Evolutionary conservation across 768 basidiomycete species (phyloP).

Genomic region (Leccinellum luteum): DNA sequence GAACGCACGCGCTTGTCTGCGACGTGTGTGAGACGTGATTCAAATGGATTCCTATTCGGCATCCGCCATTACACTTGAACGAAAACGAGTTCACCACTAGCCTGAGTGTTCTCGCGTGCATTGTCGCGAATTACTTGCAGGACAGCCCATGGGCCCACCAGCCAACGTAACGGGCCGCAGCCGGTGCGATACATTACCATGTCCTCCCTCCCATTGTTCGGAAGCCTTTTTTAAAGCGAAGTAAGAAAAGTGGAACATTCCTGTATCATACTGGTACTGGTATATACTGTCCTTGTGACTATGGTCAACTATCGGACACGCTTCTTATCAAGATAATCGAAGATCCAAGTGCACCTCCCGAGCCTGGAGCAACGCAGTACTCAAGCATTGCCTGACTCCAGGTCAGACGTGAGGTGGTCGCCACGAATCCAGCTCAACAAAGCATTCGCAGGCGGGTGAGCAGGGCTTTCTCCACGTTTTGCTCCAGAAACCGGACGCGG

Average conservation of each 20-base stretch:
- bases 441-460: background rate
- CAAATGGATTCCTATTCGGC: background rate
- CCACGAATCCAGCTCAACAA: slow-evolving; percentile 3
- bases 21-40: background rate
- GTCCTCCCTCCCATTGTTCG: background rate
- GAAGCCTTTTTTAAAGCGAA: background rate
- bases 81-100: background rate
- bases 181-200: background rate
- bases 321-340: no score
- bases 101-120: no score
- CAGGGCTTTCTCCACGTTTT: background rate
- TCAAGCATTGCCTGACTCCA: background rate
- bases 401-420: background rate
- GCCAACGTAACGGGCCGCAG: no score
- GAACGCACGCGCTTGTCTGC: no score
- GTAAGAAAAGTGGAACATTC: background rate
- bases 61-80: background rate
- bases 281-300: background rate
- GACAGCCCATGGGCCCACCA: no score
- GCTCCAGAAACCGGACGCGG: background rate
- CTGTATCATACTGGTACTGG: background rate
- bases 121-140: no score
- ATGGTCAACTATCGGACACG: background rate
- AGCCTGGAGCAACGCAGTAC: background rate
- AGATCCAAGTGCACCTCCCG: background rate